These are phyloP conservation scores for Eremothecium cymbalariae DNA, from an alignment of 1,139 yeast species.

Conservation along the genomic window DNA sequence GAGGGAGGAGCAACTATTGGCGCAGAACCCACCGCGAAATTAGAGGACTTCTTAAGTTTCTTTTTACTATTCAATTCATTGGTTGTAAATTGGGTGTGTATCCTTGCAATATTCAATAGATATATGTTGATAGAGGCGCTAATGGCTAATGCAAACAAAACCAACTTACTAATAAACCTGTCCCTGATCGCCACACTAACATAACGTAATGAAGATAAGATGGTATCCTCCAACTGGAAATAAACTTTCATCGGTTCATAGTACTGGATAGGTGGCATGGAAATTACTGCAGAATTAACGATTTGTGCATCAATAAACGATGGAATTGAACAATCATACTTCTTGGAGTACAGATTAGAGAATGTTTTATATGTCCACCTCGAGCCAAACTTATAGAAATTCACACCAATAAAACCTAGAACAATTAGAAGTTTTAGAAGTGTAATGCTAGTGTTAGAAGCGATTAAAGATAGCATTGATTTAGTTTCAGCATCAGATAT, in stretches of 20 bases:
- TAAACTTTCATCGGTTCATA: slow-evolving; percentile 62
- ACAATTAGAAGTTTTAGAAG: slow-evolving; percentile 61
- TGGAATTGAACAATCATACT: slow-evolving; percentile 19
- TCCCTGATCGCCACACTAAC: slow-evolving; percentile 74
- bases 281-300: slow-evolving; percentile 38
- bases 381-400: slow-evolving; percentile 66
- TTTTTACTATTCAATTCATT: slow-evolving; percentile 21
- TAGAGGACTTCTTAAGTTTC: slow-evolving; percentile 11
- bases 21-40: slow-evolving; percentile 6
- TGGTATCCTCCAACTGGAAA: slow-evolving; percentile 58
- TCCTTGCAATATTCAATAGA: slow-evolving; percentile 67
- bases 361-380: slow-evolving; percentile 58
- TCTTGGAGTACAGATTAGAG: slow-evolving; percentile 32
- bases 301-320: slow-evolving; percentile 19
- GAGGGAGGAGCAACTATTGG: slow-evolving; percentile 4
- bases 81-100: slow-evolving; percentile 36
- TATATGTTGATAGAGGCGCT: slow-evolving; percentile 79
- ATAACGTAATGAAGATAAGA: slow-evolving; percentile 45
- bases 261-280: slow-evolving; percentile 57
- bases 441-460: slow-evolving; percentile 40
- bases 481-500: slow-evolving; percentile 47
- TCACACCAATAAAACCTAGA: slow-evolving; percentile 60
- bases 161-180: slow-evolving; percentile 67
- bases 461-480: slow-evolving; percentile 21
- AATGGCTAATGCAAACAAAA: slow-evolving; percentile 63